These are phyloP conservation scores for Emmonsiellopsis sp. DNA, from an alignment of 2,329 filamentous ascomycete genomes.

Conservation along the genomic window DNA sequence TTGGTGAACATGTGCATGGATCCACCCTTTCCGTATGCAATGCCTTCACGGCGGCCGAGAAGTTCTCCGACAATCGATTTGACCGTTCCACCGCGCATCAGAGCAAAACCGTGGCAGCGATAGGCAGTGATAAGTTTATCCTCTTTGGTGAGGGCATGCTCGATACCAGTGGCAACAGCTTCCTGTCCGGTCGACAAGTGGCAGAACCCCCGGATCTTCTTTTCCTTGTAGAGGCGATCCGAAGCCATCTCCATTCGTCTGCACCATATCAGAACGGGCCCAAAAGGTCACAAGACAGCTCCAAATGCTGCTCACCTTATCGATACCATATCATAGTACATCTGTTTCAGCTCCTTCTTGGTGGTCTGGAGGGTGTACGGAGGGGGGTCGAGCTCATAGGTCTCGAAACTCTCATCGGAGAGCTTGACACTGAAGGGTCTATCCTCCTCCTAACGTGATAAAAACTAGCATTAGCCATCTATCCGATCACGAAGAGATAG, in stretches of 20 bases:
- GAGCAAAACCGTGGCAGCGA: conserved; percentile 95
- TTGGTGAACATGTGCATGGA: conserved; percentile 99
- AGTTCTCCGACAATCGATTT: conserved; percentile 94
- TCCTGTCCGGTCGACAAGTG: conserved; percentile 97
- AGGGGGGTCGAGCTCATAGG: conserved; percentile 95
- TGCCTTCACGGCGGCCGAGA: conserved; percentile 88
- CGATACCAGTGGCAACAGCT: conserved; percentile 92
- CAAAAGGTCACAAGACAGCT: not conserved
- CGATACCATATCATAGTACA: conserved; percentile 97
- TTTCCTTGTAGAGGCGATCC: conserved; percentile 99
- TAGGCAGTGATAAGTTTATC: conserved; percentile 98
- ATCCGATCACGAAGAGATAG: not conserved
- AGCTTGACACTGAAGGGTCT: conserved; percentile 86
- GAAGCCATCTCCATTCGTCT: conserved; percentile 99
- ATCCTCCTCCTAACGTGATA: conserved; percentile 64
- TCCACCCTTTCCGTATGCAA: conserved; percentile 96
- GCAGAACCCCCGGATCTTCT: conserved; percentile 99
- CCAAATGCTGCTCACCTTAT: conserved; percentile 58
- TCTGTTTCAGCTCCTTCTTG: conserved; percentile 97
- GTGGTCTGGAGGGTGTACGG: conserved; percentile 86
- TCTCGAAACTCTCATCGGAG: conserved; percentile 98
- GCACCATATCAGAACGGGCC: conserved; percentile 6
- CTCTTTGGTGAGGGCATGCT: conserved; percentile 82
- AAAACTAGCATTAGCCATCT: conserved; percentile 4
- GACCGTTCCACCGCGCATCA: conserved; percentile 88